A percentile compares a stretch with the other conserved stretches of the same genome.
These are phyloP conservation scores for Fonsecaea monophora DNA, from an alignment of 2,329 filamentous ascomycete species.

Conservation along the genomic window DNA sequence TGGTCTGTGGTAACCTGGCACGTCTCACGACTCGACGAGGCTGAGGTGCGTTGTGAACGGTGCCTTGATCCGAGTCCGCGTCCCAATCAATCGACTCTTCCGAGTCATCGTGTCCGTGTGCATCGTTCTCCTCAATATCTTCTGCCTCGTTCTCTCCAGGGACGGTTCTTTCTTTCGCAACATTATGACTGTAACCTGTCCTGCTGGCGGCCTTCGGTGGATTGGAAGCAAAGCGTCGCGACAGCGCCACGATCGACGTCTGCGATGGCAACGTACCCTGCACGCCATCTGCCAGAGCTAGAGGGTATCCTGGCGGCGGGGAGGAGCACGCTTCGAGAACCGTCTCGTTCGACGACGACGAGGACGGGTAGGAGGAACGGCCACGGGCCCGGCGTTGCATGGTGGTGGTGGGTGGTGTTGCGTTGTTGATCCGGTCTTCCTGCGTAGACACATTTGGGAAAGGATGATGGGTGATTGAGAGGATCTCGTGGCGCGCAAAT, in stretches of 20 bases:
- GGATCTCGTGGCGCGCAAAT: neutral
- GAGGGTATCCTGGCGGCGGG: neutral
- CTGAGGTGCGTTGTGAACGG: neutral
- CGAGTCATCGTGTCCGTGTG: neutral
- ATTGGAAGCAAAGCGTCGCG: neutral
- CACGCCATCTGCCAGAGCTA: neutral
- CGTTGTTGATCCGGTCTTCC: too few species aligned
- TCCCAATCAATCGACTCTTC: conserved; percentile 21
- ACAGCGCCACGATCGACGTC: neutral
- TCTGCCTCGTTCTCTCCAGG: neutral
- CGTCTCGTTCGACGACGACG: conserved; percentile 15
- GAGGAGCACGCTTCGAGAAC: conserved; percentile 18
- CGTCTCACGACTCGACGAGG: neutral
- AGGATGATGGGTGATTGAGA: neutral
- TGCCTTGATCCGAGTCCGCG: conserved; percentile 10
- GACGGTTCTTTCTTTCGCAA: neutral
- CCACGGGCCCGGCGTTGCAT: conserved; percentile 1
- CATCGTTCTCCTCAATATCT: neutral
- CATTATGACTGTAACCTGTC: neutral
- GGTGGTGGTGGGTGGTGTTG: neutral
- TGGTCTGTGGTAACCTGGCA: conserved; percentile 22
- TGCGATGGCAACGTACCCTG: neutral
- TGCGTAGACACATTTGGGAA: neutral
- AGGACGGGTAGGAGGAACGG: neutral
- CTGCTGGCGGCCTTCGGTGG: neutral